Conservation (phyloP, 2,329 filamentous ascomycete genomes). For the Fusarium anguioides region DNA sequence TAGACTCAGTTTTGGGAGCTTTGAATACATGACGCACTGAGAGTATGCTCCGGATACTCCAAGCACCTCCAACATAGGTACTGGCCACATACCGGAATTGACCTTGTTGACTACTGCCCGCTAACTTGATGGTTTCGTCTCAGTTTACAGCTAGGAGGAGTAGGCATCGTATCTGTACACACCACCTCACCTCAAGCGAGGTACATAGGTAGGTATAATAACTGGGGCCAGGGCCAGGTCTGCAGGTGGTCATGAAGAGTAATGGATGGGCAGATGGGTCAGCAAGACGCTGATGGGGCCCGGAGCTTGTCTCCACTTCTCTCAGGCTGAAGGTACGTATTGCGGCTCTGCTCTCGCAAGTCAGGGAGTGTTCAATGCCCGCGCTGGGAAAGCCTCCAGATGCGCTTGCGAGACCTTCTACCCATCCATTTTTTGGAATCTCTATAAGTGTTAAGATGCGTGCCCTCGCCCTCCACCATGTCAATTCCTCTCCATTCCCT, state of each 20-base stretch:
- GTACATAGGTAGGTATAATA: background rate
- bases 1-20: background rate
- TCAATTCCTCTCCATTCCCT: background rate
- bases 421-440: constrained; percentile 10
- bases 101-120: background rate
- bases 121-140: background rate
- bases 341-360: constrained; percentile 26
- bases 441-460: constrained; percentile 30
- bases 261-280: constrained; percentile 21
- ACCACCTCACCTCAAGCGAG: constrained; percentile 13
- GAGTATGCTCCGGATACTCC: background rate
- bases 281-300: constrained; percentile 7
- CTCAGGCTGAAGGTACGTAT: constrained; percentile 15
- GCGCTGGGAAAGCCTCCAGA: background rate
- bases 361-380: constrained; percentile 21
- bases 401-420: constrained; percentile 1
- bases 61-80: background rate
- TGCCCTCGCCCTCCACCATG: constrained; percentile 27
- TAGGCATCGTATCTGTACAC: background rate
- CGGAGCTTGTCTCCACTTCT: constrained; percentile 17
- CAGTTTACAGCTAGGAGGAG: background rate
- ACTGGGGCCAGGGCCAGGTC: constrained; percentile 5
- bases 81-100: background rate
- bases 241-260: constrained; percentile 27
- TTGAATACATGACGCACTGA: background rate